Evolutionary conservation across 2,329 filamentous ascomycete species (phyloP), one percentile per base, ranked within the genome.

Genomic region (Phialocephala sp.): DNA sequence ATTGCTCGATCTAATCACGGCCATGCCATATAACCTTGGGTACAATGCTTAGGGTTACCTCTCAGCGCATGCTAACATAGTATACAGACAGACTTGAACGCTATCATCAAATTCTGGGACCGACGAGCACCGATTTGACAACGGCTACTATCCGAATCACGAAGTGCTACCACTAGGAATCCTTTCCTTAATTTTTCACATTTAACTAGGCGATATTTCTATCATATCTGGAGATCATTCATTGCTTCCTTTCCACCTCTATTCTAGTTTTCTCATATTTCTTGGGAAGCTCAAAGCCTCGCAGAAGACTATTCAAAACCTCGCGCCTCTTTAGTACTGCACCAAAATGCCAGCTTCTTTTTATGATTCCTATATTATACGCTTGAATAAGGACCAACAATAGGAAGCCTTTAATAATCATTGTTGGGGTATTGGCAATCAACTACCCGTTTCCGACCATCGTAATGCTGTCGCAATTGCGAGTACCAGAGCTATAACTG

Each of bases 391-490:
- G 54, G 2, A 67, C 61, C 45, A 67, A 32, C 11, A 67, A 45
- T 1, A 67, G 47, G n/a, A 67, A 67, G 6, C 62, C 65, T 22
- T 67, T 62, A 2, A 67, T 54, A 37, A 67, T 67, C 65, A 67
- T 67, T 8, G 65, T 67, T 2, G 65, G 62, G 3, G 59, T 67
- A 43, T 67, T 67, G 35, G 57, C 57, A 8, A 67, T 58, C 27
- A 67, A 57, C 37, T 67, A 62, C 5, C 54, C 2, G 65, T 67
- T 47, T 59, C 65, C 2, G 50, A 56, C 65, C 65, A 67, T 14
- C 15, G 22, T 54, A 67, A 47, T 22, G 22, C 55, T 8, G 65
- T 64, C 1, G 62, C 65, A 14, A 61, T 59, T 11, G 12, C 45
- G 2, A 67, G 36, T 3, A 67, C 37, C 35, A 27, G 37, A 61